phyloP scores from a whole-genome alignment of 192 early-diverging fungal species.

The Gryganskiella cystojenkinii region DNA sequence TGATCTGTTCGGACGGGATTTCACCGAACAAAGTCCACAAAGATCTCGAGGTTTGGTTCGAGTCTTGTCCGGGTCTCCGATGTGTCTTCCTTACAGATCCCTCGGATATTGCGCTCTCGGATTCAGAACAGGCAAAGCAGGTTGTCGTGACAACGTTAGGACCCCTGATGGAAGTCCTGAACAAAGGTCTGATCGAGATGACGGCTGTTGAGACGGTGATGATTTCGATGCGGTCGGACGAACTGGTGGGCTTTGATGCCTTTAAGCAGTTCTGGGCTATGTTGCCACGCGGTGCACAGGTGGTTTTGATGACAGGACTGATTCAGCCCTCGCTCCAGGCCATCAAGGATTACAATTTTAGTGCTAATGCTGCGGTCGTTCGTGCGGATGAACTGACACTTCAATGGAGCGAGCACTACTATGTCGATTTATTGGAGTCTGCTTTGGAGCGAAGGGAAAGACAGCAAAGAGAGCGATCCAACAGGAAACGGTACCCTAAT shows the following conservation, averaged over 20 bases:
- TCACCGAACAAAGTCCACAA: conserved; percentile 38
- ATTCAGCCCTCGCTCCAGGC: conserved; percentile 24
- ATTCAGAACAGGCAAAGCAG: conserved; percentile 34
- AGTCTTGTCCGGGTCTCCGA: conserved; percentile 10
- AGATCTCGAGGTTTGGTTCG: conserved; percentile 37
- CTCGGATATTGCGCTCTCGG: conserved; percentile 1
- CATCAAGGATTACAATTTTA: conserved; percentile 21
- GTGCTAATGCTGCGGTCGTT: conserved; percentile 23
- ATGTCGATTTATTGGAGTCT: conserved; percentile 3
- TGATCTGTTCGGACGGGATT: conserved; percentile 42
- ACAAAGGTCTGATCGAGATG: conserved; percentile 25
- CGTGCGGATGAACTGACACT: conserved; percentile 45
- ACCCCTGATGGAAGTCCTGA: conserved; percentile 31
- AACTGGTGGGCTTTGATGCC: conserved; percentile 33
- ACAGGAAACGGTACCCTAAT: too few species aligned
- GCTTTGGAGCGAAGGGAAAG: not conserved
- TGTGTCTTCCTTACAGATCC: conserved; percentile 20
- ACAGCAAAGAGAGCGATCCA: not conserved
- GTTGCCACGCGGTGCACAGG: conserved; percentile 24
- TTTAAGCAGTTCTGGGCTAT: conserved; percentile 38
- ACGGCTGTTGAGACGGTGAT: conserved; percentile 25
- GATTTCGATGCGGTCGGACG: conserved; percentile 41
- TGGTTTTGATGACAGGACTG: conserved; percentile 34
- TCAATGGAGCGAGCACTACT: conserved; percentile 53
- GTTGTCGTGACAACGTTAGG: conserved; percentile 43